Evolutionary conservation across 2,329 filamentous ascomycete species (phyloP).

Genomic region (Parastagonospora avenae): DNA sequence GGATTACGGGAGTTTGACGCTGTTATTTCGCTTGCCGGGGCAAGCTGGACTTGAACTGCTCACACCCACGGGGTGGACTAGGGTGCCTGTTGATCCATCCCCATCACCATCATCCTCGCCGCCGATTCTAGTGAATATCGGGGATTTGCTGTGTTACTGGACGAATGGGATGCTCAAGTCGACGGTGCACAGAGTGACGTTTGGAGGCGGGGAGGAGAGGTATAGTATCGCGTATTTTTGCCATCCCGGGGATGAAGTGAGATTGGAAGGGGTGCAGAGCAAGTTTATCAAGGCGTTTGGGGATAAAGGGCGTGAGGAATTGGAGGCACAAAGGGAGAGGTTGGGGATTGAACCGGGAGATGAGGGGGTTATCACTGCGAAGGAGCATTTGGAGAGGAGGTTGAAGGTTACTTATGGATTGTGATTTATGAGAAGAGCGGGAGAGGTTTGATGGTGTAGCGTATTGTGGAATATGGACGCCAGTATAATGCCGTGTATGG

Average conservation of each 20-base stretch:
- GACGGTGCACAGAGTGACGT: constrained; percentile 88
- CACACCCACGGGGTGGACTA: constrained; percentile 56
- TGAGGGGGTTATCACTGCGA: constrained; percentile 58
- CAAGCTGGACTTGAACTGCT: constrained; percentile 88
- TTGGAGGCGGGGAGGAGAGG: constrained; percentile 56
- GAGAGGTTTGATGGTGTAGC: not conserved
- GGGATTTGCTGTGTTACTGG: constrained; percentile 80
- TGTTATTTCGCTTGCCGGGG: constrained; percentile 82
- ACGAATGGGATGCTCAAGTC: constrained; percentile 85
- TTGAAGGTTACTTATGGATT: constrained; percentile 64
- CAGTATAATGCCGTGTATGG: not conserved
- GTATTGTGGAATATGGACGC: not conserved
- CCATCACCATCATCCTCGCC: constrained; percentile 61
- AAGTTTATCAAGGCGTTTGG: constrained; percentile 52
- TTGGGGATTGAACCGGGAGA: constrained; percentile 48
- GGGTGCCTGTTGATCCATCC: constrained; percentile 54
- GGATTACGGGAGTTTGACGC: constrained; percentile 74
- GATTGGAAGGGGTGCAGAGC: constrained; percentile 62
- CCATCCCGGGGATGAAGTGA: constrained; percentile 62
- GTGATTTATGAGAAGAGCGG: no score
- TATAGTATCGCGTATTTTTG: constrained; percentile 68
- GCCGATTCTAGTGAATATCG: constrained; percentile 66
- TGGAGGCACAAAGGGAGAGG: constrained; percentile 47
- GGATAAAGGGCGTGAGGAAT: constrained; percentile 32
- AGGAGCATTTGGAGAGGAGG: constrained; percentile 62